These are phyloP conservation scores for Atalantia buxifolia DNA, from an alignment of 345 rosid species.

Conservation along the genomic window DNA sequence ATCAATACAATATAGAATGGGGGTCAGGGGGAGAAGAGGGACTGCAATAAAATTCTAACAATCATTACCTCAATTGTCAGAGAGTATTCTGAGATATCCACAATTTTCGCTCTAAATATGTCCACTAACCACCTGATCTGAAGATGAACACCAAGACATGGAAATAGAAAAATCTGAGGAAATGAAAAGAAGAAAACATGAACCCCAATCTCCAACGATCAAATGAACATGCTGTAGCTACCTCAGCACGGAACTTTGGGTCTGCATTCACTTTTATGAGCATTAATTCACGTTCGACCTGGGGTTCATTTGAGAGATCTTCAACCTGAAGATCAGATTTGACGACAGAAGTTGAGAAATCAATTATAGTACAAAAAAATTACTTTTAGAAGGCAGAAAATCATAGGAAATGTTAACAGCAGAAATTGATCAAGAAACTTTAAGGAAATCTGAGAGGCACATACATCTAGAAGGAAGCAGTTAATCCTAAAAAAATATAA, in stretches of 20 bases:
- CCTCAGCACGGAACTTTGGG: slow-evolving; percentile 71
- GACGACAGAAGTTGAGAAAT: background rate
- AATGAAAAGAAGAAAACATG: background rate
- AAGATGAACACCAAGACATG: slow-evolving; percentile 20
- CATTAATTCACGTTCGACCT: slow-evolving; percentile 94
- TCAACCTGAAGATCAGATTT: slow-evolving; percentile 52
- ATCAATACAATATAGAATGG: background rate
- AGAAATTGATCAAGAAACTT: background rate
- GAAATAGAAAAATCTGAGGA: background rate
- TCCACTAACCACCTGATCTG: slow-evolving; percentile 93
- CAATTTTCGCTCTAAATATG: slow-evolving; percentile 83
- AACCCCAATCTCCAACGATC: background rate
- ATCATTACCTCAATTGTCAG: slow-evolving; percentile 76
- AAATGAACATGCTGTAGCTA: slow-evolving; percentile 15
- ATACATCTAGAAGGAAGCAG: background rate
- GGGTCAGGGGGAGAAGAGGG: background rate
- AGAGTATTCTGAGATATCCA: slow-evolving; percentile 76
- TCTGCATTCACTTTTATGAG: slow-evolving; percentile 74
- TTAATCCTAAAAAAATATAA: background rate
- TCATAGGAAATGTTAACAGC: background rate
- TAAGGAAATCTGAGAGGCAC: background rate
- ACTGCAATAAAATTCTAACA: background rate
- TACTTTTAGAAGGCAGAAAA: slow-evolving; percentile 7
- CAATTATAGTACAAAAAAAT: background rate
- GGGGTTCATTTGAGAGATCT: slow-evolving; percentile 88